Evolutionary conservation across 768 basidiomycete genomes (phyloP), one percentile per base, ranked within the genome.

Genomic region (Collybiopsis confluens): DNA sequence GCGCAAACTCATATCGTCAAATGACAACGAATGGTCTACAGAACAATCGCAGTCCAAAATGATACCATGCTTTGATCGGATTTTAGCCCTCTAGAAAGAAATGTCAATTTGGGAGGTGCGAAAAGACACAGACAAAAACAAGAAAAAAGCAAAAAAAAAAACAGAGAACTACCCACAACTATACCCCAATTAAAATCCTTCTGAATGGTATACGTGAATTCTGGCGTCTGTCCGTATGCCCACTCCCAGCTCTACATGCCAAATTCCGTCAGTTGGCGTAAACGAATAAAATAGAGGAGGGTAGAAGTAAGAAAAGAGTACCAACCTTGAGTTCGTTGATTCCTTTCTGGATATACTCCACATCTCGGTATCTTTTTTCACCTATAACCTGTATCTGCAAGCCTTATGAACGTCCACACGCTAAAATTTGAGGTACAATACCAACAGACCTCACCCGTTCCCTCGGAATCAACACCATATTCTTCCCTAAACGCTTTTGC

Each of bases 211-310:
- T 91, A 89, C 6, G 83, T 86, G 65, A 99, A 98, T 64, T 96
- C 90, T 38, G 95, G 94, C 0, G 95, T 96, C 64, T 95, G 90
- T 0, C 95, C 96, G 62, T 84, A 97, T 13, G 80, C 74, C 93
- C 95, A 98, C 18, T 91, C 80, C 97, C 97, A 98, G 30, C 79
- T 85, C 94, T 95, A 61, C 11, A 33, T 6, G 30, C 13, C 5
- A 33, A 5, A 13, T 13, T 6, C 6, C 30, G 30, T 13, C 5
- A 33, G 30, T 5, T 33, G 13, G 13, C 5, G 30, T 33, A 33
- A 5, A n/a, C n/a, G n/a, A 5, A 13, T 13, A 33, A 33, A 33
- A 13, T 13, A 33, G 13, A 33, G 30, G 6, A 33, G 13, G 13
- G 30, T n/a, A 20, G 48, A 24, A 20, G n/a, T 24, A 27, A 33